Base-by-base conservation (phyloP, 78 protist genomes). In the Dictyostelium capitatum region DNA sequence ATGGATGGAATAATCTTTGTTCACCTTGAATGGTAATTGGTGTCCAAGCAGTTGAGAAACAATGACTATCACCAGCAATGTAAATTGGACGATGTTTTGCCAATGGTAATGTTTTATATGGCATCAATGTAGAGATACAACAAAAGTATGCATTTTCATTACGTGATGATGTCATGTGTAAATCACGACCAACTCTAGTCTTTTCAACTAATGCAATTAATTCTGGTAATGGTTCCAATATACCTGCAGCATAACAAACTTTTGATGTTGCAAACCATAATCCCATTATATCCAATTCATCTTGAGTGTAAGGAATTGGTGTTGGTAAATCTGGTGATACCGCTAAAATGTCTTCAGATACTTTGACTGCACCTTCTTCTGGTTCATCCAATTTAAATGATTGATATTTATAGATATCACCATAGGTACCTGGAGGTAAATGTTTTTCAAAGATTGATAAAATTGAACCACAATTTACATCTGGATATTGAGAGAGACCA, bases 61-160 rank as follows among this genome's bases (percentile, higher is more conserved):
- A 69, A 72, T 98, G 99, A 7, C 97, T 96, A 89, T 98, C 99
- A 51, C 99, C 99, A 0, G 84, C 90, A 30, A 97, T 81, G 85
- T 91, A 95, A 23, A 97, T 51, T 46, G 89, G 91, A 51, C 64
- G 91, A 50, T 89, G 12, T 6, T 53, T 75, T 28, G 79, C 83
- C 46, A 80, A 25, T 37, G 95, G 96, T 37, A 79, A 51, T 37
- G 50, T 14, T 25, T 50, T 62, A 23, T 48, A 28, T 9, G 65
- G 15, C 80, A 96, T 65, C 30, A 97, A 89, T 28, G 80, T 91
- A 7, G 90, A 80, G 32, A 96, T 54, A 75, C 80, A 77, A 53
- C 80, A 54, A 79, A 83, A 98, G 94, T 98, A 97, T 4, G 98
- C 99, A 32, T 98, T 95, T 83, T 98, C 98, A 67, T 98, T 98